Evolutionary conservation across 257 asterid genomes (phyloP).

Genomic region (Asclepias syriaca): DNA sequence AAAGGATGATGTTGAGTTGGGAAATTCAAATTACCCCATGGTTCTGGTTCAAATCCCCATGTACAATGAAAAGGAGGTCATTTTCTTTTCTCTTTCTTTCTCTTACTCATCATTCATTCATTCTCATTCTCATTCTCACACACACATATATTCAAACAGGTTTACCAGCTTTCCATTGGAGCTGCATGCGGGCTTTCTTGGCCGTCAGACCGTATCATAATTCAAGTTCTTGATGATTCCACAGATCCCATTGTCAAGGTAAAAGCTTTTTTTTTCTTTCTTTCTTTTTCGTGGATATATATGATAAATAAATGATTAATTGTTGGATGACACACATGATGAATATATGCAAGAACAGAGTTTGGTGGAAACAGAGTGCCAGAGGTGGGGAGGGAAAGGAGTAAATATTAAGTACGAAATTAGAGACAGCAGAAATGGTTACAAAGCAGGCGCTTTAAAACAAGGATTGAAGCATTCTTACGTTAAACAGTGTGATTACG

Average conservation of each 20-base stretch:
- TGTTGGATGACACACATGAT: constrained; percentile 16
- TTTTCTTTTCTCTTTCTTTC: neutral
- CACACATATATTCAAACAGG: constrained; percentile 26
- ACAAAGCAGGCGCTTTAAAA: constrained; percentile 93
- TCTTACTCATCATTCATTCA: too few relatives aligned
- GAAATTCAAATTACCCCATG: constrained; percentile 65
- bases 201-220: constrained; percentile 62
- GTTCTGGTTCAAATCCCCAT: constrained; percentile 96
- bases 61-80: constrained; percentile 93
- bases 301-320: too few relatives aligned
- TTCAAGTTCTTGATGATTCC: constrained; percentile 82
- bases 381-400: constrained; percentile 91
- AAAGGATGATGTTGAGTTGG: constrained; percentile 80
- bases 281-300: too few relatives aligned
- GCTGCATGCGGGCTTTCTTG: constrained; percentile 80
- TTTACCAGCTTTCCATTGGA: constrained; percentile 72
- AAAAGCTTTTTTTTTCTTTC: neutral
- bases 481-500: constrained; percentile 77
- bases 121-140: too few relatives aligned
- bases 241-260: constrained; percentile 62
- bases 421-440: constrained; percentile 81
- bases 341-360: constrained; percentile 31
- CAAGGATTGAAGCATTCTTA: constrained; percentile 67
- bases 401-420: constrained; percentile 85
- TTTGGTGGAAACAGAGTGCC: constrained; percentile 85